These are phyloP conservation scores for Xylaria sp. DNA, from an alignment of 2,329 filamentous ascomycete genomes.

Conservation along the genomic window DNA sequence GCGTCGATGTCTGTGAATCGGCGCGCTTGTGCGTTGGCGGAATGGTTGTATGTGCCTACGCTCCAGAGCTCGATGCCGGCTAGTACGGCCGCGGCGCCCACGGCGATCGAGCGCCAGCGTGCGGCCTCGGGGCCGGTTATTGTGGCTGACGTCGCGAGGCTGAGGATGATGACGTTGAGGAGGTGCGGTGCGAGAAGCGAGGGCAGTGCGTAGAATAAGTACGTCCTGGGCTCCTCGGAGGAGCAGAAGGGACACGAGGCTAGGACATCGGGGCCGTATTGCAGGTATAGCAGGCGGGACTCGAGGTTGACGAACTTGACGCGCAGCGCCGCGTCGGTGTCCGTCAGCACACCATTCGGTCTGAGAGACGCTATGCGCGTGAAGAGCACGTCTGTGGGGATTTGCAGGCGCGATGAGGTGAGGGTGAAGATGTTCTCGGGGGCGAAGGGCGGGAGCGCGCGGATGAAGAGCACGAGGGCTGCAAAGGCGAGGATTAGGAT, in stretches of 20 bases:
- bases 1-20: conserved; percentile 73
- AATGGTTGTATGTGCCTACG: conserved; percentile 72
- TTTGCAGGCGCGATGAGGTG: conserved; percentile 85
- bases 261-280: conserved; percentile 80
- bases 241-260: conserved; percentile 85
- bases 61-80: conserved; percentile 74
- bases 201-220: conserved; percentile 84
- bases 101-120: conserved; percentile 77
- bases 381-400: conserved; percentile 86
- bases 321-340: conserved; percentile 72
- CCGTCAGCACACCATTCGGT: conserved; percentile 59
- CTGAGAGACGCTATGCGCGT: conserved; percentile 73
- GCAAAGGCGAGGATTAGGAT: conserved; percentile 68
- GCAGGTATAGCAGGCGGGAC: conserved; percentile 82
- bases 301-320: conserved; percentile 76
- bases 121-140: conserved; percentile 66
- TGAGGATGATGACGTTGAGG: conserved; percentile 77
- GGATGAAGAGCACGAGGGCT: conserved; percentile 63
- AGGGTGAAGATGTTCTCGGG: conserved; percentile 84
- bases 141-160: conserved; percentile 75
- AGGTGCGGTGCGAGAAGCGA: conserved; percentile 81
- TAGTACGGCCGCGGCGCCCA: conserved; percentile 68
- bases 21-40: conserved; percentile 70
- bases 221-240: conserved; percentile 74
- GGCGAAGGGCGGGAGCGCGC: conserved; percentile 72